Conservation (phyloP, 352 stramenopile species). For the Phytophthora ramorum region DNA sequence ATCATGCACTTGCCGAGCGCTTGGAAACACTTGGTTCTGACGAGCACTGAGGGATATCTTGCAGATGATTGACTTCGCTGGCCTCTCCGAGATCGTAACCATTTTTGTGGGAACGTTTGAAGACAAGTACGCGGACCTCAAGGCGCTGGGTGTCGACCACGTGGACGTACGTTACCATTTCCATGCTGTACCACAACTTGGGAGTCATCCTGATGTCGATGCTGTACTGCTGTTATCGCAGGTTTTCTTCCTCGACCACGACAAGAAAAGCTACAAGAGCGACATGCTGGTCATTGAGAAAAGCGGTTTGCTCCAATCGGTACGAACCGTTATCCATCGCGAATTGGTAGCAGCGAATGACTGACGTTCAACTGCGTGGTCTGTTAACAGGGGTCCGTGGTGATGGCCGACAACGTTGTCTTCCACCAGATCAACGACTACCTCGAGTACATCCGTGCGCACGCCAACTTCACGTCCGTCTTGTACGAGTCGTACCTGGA, state of each 20-base stretch:
- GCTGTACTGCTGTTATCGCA: conserved; percentile 2
- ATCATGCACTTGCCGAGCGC: neutral
- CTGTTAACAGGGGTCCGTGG: conserved; percentile 37
- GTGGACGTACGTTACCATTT: conserved; percentile 35
- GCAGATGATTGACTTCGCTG: conserved; percentile 42
- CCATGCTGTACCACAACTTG: neutral
- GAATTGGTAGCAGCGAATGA: neutral
- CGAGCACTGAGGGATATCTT: neutral
- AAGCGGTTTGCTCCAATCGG: conserved; percentile 36
- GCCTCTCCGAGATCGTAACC: conserved; percentile 37
- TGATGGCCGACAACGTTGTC: conserved; percentile 55
- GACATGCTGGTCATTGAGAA: conserved; percentile 43
- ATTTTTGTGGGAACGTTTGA: conserved; percentile 47
- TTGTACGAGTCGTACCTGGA: conserved; percentile 50
- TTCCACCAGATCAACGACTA: conserved; percentile 39
- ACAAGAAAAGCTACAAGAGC: conserved; percentile 40
- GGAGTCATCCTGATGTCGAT: neutral
- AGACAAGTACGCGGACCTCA: conserved; percentile 34
- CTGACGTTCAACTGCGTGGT: neutral
- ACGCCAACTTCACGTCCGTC: conserved; percentile 40
- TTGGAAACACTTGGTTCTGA: neutral
- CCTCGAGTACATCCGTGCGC: conserved; percentile 44
- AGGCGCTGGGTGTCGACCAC: conserved; percentile 35
- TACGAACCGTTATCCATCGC: conserved; percentile 7
- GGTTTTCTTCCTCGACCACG: conserved; percentile 54